Evolutionary conservation across 345 rosid genomes (phyloP), one percentile per base, ranked within the genome.

Genomic region (Microthlaspi erraticum): DNA sequence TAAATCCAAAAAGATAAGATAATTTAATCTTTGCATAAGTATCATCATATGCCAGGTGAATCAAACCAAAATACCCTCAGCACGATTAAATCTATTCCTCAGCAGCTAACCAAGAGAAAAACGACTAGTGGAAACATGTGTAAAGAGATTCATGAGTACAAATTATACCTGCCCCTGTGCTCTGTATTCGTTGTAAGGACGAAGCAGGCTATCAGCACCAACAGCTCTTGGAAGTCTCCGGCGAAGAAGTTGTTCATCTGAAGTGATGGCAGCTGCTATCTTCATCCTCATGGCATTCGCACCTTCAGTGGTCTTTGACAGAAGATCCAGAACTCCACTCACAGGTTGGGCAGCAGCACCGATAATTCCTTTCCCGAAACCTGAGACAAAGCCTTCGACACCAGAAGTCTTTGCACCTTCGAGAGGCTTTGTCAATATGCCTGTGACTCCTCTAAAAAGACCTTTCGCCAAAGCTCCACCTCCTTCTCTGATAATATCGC

Each of bases 281-380:
- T 95, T 92, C 96, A 92, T 91, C 80, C 97, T 85, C 92, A 94
- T 81, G 60, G 98, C 99, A 85, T 94, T 94, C 62, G 99, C 99
- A 71, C 99, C 99, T 85, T 94, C 99, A 9, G 99, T 94, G 73
- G 99, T 94, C 77, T 94, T 94, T 0, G 99, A 94, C 83, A 94
- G 77, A 79, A 94, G 96, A 86, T 94, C 99, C 80, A 92, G 77
- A 76, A 90, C 98, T 73, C 99, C 98, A 52, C 99, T 92, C 70
- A 95, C 98, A 29, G 98, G 99, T 75, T 95, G 99, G 53, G 99
- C 99, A 78, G 99, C 97, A 64, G 85, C 99, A 63, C 99, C 99
- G 12, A 92, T 90, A 73, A 90, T 78, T 72, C 99, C 99, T 82
- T 95, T 95, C 59, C 99, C 99, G 64, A 95, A 90, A 52, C 99